These are phyloP conservation scores for Rhodosporidiobolus sp. DNA, from an alignment of 768 basidiomycete genomes.

Conservation along the genomic window DNA sequence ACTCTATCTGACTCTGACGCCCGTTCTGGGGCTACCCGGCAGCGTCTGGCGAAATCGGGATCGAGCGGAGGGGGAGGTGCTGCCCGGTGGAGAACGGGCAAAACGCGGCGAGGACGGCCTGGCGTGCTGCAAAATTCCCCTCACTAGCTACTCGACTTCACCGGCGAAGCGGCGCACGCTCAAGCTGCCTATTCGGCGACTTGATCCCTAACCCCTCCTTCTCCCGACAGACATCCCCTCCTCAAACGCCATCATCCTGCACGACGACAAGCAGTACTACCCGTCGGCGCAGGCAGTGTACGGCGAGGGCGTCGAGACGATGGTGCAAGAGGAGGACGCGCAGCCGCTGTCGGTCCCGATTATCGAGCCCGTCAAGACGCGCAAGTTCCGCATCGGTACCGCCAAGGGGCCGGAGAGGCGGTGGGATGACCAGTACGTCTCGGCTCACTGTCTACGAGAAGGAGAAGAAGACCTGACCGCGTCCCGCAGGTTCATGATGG, in stretches of 20 bases:
- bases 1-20: conserved; percentile 35
- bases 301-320: conserved; percentile 86
- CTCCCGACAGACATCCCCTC: conserved; percentile 60
- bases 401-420: conserved; percentile 79
- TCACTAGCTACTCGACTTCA: too few species aligned
- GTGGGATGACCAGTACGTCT: conserved; percentile 93
- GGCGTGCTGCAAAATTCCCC: background rate
- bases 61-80: conserved; percentile 1
- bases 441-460: background rate
- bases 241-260: conserved; percentile 68
- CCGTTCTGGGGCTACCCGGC: too few species aligned
- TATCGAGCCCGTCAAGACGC: conserved; percentile 87
- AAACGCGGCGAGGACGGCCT: too few species aligned
- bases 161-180: too few species aligned
- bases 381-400: conserved; percentile 92
- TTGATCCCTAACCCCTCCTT: background rate
- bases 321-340: conserved; percentile 97
- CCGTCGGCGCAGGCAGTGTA: conserved; percentile 88
- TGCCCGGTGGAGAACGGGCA: too few species aligned
- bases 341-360: conserved; percentile 94
- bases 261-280: conserved; percentile 98
- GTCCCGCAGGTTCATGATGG: conserved; percentile 72
- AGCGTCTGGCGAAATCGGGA: background rate
- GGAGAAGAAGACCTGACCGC: conserved; percentile 3
- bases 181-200: background rate